phyloP scores from a whole-genome alignment of 2,329 filamentous ascomycete species.

The Calonectria pseudoreteaudii region DNA sequence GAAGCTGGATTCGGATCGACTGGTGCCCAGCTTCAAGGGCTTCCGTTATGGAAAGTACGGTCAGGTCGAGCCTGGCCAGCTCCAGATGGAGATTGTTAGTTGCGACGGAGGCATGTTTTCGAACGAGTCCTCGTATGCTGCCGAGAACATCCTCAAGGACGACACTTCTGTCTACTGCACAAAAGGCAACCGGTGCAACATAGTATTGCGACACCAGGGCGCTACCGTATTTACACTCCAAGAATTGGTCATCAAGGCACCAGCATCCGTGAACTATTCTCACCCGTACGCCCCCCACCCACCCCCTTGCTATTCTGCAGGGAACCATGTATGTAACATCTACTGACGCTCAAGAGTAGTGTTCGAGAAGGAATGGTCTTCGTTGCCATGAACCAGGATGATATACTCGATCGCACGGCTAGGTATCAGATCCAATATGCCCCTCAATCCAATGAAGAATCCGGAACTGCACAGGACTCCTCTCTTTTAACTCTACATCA shows the following conservation, averaged over 20 bases:
- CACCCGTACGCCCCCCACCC: constrained; percentile 77
- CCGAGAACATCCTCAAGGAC: constrained; percentile 85
- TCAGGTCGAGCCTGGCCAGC: constrained; percentile 83
- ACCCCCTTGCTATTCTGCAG: constrained; percentile 11
- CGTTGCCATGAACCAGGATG: constrained; percentile 85
- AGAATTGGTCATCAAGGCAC: constrained; percentile 89
- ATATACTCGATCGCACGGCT: constrained; percentile 78
- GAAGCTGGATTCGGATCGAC: constrained; percentile 75
- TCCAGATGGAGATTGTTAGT: constrained; percentile 89
- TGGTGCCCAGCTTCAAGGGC: constrained; percentile 60
- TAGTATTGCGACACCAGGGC: constrained; percentile 85
- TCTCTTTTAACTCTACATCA: constrained; percentile 66
- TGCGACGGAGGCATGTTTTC: constrained; percentile 84
- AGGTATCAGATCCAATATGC: constrained; percentile 80
- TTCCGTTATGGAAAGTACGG: constrained; percentile 89
- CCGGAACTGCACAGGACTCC: constrained; percentile 46
- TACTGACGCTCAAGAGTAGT: constrained; percentile 56
- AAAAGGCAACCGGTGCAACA: constrained; percentile 86
- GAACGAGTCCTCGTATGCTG: constrained; percentile 72
- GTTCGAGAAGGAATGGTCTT: constrained; percentile 95
- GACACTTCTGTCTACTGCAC: constrained; percentile 92
- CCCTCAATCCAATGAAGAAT: constrained; percentile 33
- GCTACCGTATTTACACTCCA: constrained; percentile 84
- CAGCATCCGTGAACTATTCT: constrained; percentile 79
- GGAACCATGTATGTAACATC: constrained; percentile 20